phyloP scores from a whole-genome alignment of 1,139 yeast genomes.

The Candida tetrigidarum region DNA sequence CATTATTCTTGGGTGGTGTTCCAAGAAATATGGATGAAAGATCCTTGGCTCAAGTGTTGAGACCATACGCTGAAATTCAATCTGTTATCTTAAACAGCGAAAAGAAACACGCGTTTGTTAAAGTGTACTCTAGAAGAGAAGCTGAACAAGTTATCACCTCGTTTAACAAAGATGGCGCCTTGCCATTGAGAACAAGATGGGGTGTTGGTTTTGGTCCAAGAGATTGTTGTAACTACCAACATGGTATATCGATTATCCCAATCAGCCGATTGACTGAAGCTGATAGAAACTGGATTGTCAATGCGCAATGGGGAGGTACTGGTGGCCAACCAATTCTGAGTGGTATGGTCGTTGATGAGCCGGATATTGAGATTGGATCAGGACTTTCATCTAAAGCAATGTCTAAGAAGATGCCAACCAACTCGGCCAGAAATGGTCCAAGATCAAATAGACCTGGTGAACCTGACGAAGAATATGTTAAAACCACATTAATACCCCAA shows the following conservation, averaged over 20 bases:
- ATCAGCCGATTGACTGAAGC: conserved; percentile 89
- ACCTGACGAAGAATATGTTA: conserved; percentile 51
- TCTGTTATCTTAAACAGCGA: conserved; percentile 86
- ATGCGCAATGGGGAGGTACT: conserved; percentile 98
- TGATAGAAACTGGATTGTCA: conserved; percentile 85
- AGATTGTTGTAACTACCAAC: conserved; percentile 95
- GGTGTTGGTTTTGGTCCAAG: conserved; percentile 99
- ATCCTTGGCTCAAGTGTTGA: conserved; percentile 66
- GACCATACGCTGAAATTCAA: conserved; percentile 95
- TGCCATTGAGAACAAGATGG: conserved; percentile 87
- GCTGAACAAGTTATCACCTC: conserved; percentile 78
- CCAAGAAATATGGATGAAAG: conserved; percentile 81
- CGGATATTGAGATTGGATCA: conserved; percentile 95
- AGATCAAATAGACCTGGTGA: conserved; percentile 74
- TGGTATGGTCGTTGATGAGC: conserved; percentile 92
- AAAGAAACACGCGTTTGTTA: conserved; percentile 94
- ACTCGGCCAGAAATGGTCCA: conserved; percentile 86
- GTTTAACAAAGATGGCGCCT: conserved; percentile 53
- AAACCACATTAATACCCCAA: conserved; percentile 38
- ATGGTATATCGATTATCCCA: conserved; percentile 88
- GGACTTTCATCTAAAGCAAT: conserved; percentile 95
- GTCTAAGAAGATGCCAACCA: conserved; percentile 85
- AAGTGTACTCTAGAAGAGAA: conserved; percentile 92
- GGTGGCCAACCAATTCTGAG: conserved; percentile 85
- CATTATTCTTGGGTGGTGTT: conserved; percentile 93